Evolutionary conservation across 2,329 filamentous ascomycete species (phyloP).

Genomic region (Ceratocystis alfenasii): DNA sequence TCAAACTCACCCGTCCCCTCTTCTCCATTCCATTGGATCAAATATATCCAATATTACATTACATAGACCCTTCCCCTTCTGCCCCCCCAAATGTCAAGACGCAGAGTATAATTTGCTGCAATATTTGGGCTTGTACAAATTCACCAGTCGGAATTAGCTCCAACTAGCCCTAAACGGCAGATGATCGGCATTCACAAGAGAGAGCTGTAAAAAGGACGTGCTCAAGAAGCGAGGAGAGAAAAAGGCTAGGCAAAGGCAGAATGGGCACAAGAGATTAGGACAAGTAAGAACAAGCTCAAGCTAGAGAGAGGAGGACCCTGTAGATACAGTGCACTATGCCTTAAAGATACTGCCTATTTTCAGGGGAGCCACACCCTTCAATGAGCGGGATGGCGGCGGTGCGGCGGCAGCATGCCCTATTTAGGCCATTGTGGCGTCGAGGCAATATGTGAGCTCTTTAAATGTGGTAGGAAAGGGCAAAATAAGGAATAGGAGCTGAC

Average conservation of each 20-base stretch:
- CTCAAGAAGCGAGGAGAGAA: not conserved
- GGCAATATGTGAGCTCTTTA: slow-evolving; percentile 4
- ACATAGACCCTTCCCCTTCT: too few relatives aligned
- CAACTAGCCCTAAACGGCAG: slow-evolving; percentile 1
- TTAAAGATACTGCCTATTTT: not conserved
- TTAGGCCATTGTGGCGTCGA: not conserved
- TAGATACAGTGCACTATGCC: not conserved
- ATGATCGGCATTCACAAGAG: slow-evolving; percentile 2
- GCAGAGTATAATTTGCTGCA: not conserved
- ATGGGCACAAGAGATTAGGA: not conserved
- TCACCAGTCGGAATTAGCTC: not conserved
- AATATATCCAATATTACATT: too few relatives aligned
- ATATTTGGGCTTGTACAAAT: not conserved
- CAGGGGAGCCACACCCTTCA: not conserved
- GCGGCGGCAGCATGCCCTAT: not conserved
- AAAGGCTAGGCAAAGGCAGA: not conserved
- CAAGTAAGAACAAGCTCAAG: too few relatives aligned
- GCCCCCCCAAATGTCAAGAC: not conserved
- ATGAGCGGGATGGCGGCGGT: not conserved
- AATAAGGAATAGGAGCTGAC: not conserved
- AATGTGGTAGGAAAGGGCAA: not conserved
- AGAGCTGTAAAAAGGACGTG: slow-evolving; percentile 4
- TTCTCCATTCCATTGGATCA: too few relatives aligned
- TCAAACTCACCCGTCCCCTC: too few relatives aligned
- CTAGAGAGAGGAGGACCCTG: not conserved